phyloP scores from a whole-genome alignment of 2,329 filamentous ascomycete species.

The Sporothrix protearum region DNA sequence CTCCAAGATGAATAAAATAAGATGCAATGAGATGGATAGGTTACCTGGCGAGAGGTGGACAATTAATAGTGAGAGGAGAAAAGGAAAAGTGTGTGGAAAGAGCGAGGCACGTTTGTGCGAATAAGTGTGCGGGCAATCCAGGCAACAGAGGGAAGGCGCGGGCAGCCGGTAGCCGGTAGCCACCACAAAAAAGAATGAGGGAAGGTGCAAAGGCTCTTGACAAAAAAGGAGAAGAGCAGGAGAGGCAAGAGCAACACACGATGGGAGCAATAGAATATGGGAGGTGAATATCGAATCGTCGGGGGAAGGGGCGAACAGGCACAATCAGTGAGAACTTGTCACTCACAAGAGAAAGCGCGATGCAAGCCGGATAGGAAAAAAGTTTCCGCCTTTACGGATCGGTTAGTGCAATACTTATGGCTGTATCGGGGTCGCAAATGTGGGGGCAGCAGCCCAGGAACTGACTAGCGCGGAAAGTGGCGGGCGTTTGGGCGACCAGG shows the following conservation, averaged over 20 bases:
- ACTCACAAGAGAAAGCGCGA: neutral
- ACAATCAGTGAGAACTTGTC: slow-evolving; percentile 6
- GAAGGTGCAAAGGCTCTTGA: neutral
- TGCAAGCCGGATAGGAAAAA: slow-evolving; percentile 28
- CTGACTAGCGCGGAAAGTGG: neutral
- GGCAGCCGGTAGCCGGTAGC: neutral
- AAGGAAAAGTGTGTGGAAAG: neutral
- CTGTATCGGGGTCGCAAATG: neutral
- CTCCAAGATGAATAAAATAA: neutral
- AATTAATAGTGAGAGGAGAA: neutral
- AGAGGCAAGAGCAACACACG: slow-evolving; percentile 17
- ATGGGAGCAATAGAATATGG: neutral
- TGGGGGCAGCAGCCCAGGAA: neutral
- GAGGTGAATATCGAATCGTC: slow-evolving; percentile 6
- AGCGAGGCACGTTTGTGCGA: neutral
- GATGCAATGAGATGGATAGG: neutral
- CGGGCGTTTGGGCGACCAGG: neutral
- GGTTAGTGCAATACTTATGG: slow-evolving; percentile 11
- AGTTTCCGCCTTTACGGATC: slow-evolving; percentile 27
- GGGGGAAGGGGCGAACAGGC: slow-evolving; percentile 8
- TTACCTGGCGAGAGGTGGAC: neutral
- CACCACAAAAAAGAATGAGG: neutral
- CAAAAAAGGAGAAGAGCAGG: neutral
- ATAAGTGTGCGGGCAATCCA: neutral
- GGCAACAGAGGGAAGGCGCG: slow-evolving; percentile 21